phyloP scores from a whole-genome alignment of 1,139 yeast species.

The Scheffersomyces titani region DNA sequence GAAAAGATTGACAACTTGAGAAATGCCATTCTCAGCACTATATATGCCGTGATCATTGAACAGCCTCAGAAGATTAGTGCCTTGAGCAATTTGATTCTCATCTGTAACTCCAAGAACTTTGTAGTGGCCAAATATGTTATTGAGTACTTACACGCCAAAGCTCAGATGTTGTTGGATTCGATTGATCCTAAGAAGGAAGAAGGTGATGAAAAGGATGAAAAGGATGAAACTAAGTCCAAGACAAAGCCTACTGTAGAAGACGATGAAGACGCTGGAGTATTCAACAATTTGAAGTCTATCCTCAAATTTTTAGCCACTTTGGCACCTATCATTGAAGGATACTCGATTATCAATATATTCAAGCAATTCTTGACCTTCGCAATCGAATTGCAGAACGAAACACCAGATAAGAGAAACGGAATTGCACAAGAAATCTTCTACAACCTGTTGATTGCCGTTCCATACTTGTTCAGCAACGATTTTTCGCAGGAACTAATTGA shows the following conservation, averaged over 20 bases:
- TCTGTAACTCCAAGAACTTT: conserved; percentile 66
- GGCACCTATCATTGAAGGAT: conserved; percentile 59
- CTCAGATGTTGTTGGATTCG: conserved; percentile 53
- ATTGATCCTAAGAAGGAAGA: conserved; percentile 1
- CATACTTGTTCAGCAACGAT: conserved; percentile 61
- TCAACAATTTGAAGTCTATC: conserved; percentile 70
- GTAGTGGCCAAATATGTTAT: conserved; percentile 70
- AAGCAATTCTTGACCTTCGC: conserved; percentile 58
- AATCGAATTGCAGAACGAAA: conserved; percentile 50
- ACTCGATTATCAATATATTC: conserved; percentile 53
- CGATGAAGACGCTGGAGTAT: conserved; percentile 56
- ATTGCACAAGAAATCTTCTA: conserved; percentile 71
- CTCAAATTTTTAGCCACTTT: conserved; percentile 70
- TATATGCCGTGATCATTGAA: conserved; percentile 72
- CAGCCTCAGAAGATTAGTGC: conserved; percentile 88
- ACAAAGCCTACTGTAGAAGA: conserved; percentile 1
- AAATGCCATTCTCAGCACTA: conserved; percentile 58
- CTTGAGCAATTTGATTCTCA: conserved; percentile 66
- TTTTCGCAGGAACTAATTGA: conserved; percentile 30
- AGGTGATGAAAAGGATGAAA: neutral
- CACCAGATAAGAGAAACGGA: conserved; percentile 45
- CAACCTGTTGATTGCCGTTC: conserved; percentile 65
- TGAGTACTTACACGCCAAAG: conserved; percentile 66
- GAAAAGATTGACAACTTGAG: conserved; percentile 67
- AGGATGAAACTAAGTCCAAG: conserved; percentile 1